Conservation (phyloP, 2,329 filamentous ascomycete genomes). For the Colletotrichum tabaci region DNA sequence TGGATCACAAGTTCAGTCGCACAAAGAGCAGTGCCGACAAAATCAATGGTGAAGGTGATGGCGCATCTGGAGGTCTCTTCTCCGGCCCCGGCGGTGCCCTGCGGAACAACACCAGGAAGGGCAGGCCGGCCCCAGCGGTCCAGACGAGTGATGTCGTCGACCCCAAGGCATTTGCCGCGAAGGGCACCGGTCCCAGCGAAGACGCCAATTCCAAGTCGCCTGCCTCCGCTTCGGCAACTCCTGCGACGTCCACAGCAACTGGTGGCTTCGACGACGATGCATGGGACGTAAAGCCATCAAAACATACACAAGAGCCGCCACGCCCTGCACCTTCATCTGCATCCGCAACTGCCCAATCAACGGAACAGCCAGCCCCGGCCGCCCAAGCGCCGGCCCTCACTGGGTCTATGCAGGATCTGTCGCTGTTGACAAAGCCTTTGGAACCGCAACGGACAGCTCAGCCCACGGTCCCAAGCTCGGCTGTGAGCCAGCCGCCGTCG, state of each 20-base stretch:
- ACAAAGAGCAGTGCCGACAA: conserved; percentile 73
- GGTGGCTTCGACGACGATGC: conserved; percentile 93
- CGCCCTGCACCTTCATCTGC: conserved; percentile 55
- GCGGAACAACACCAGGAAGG: conserved; percentile 95
- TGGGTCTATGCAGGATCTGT: conserved; percentile 76
- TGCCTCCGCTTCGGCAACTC: conserved; percentile 10
- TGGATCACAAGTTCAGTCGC: conserved; percentile 86
- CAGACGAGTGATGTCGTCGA: conserved; percentile 90
- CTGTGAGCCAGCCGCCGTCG: conserved; percentile 50
- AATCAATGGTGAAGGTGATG: conserved; percentile 63
- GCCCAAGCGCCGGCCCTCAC: conserved; percentile 68
- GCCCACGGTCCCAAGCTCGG: conserved; percentile 47
- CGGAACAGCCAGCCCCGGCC: conserved; percentile 51
- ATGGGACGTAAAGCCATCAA: conserved; percentile 93
- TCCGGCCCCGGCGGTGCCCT: conserved; percentile 92
- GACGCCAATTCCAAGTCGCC: conserved; percentile 45
- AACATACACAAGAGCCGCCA: conserved; percentile 62
- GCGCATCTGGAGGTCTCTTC: conserved; percentile 75
- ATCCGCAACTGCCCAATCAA: conserved; percentile 48
- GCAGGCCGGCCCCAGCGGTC: conserved; percentile 87
- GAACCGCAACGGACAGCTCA: conserved; percentile 59
- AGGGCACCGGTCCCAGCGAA: conserved; percentile 62
- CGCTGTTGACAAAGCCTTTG: conserved; percentile 66
- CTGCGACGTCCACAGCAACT: conserved; percentile 40
- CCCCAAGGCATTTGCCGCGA: conserved; percentile 84